These are phyloP conservation scores for Cytospora leucostoma DNA, from an alignment of 2,329 filamentous ascomycete genomes.

Conservation along the genomic window DNA sequence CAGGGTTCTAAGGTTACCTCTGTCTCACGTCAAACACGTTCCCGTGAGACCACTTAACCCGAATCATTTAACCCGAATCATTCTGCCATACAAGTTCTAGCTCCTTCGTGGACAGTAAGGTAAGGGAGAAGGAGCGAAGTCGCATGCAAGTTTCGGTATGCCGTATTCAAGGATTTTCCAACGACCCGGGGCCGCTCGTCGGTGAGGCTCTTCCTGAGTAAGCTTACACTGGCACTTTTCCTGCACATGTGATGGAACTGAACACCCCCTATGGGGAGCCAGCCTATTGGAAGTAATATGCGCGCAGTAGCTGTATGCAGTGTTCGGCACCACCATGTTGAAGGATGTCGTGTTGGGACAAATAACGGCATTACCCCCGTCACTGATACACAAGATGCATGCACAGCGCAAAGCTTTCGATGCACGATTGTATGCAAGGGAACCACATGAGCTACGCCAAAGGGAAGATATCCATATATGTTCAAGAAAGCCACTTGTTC, in stretches of 20 bases:
- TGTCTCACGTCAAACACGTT: not conserved
- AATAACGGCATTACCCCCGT: not conserved
- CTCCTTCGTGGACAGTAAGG: not conserved
- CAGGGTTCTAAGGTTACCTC: not conserved
- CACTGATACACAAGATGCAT: not conserved
- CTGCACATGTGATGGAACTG: not conserved
- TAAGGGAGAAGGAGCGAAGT: not conserved
- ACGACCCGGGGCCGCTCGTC: not conserved
- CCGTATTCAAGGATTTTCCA: not conserved
- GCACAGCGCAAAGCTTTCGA: not conserved
- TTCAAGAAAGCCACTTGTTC: not conserved
- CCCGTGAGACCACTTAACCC: slow-evolving; percentile 7
- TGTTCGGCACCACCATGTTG: slow-evolving; percentile 2
- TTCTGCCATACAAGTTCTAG: not conserved
- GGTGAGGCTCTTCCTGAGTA: slow-evolving; percentile 5
- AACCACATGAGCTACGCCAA: not conserved
- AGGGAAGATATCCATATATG: not conserved
- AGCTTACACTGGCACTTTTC: slow-evolving; percentile 5
- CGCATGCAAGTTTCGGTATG: slow-evolving; percentile 10
- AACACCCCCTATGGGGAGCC: not conserved
- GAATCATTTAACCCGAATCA: not conserved
- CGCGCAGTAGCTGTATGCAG: not conserved
- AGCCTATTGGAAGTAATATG: not conserved
- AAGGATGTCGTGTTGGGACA: not conserved
- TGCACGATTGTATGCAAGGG: not conserved